phyloP scores from a whole-genome alignment of 83 land plant genomes.

The Thuja plicata region DNA sequence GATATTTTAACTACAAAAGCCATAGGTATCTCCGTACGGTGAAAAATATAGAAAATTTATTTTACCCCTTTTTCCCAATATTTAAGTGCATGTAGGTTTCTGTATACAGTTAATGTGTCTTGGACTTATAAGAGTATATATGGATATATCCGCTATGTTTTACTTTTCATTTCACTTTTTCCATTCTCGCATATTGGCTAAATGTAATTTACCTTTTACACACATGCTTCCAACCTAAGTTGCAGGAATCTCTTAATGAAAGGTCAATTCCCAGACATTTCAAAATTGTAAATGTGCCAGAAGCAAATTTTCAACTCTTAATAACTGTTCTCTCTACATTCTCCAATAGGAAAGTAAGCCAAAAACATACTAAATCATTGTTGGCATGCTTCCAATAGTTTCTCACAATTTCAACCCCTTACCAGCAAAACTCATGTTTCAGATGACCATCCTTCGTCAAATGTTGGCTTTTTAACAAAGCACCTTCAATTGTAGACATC shows the following conservation, averaged over 20 bases:
- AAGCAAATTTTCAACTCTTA: not conserved
- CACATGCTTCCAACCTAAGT: not conserved
- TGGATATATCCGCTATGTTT: not conserved
- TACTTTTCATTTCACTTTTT: not conserved
- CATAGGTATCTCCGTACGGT: too few relatives aligned
- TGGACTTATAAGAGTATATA: not conserved
- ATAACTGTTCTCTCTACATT: not conserved
- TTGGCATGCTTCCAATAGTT: not conserved
- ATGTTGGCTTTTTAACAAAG: not conserved
- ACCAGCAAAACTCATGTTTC: too few relatives aligned
- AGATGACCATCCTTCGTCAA: not conserved
- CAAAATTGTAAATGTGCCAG: not conserved
- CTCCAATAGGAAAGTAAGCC: not conserved
- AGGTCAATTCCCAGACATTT: not conserved
- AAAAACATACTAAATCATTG: not conserved
- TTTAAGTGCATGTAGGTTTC: not conserved
- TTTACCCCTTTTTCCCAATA: not conserved
- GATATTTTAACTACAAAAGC: too few relatives aligned
- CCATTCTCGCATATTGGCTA: not conserved
- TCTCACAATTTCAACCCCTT: too few relatives aligned
- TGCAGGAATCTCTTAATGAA: not conserved
- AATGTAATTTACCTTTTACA: not conserved
- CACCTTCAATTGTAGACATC: not conserved
- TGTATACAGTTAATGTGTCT: not conserved
- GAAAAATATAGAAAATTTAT: too few relatives aligned